Conservation (phyloP, 352 stramenopile genomes). For the Phytophthora melonis region DNA sequence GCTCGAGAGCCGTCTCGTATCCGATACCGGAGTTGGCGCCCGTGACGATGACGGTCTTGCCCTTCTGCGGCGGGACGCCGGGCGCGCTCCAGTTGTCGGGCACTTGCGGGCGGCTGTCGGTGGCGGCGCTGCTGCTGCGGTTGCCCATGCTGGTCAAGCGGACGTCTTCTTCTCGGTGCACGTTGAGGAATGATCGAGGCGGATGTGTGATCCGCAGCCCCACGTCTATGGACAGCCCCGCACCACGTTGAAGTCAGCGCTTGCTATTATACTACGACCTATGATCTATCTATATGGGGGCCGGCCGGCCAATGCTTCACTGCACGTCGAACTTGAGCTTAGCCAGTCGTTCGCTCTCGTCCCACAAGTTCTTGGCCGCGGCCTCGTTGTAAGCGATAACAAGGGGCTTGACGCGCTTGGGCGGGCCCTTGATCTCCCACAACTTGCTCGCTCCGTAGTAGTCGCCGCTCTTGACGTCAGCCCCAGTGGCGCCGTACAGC, state of each 20-base stretch:
- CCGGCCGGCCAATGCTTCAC: not conserved
- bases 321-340: constrained; percentile 35
- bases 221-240: not conserved
- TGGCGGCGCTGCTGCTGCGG: constrained; percentile 2
- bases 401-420: constrained; percentile 30
- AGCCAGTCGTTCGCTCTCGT: constrained; percentile 40
- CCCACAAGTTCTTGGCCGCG: constrained; percentile 30
- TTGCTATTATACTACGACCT: too few species aligned
- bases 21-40: constrained; percentile 37
- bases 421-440: constrained; percentile 42
- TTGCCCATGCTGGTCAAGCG: constrained; percentile 21
- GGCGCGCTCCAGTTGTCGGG: constrained; percentile 29
- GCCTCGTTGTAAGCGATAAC: constrained; percentile 15
- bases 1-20: constrained; percentile 20
- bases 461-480: constrained; percentile 42
- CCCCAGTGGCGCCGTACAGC: constrained; percentile 48
- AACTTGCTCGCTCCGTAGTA: constrained; percentile 58
- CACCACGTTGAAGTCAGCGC: not conserved
- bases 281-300: too few species aligned
- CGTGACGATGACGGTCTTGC: constrained; percentile 46
- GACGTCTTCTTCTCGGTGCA: not conserved
- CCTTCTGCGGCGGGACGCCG: constrained; percentile 34
- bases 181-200: not conserved
- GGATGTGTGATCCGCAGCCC: too few species aligned
- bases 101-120: constrained; percentile 14